Evolutionary conservation across 208 protist species (phyloP).

Genomic region (Porcisia hertigi): DNA sequence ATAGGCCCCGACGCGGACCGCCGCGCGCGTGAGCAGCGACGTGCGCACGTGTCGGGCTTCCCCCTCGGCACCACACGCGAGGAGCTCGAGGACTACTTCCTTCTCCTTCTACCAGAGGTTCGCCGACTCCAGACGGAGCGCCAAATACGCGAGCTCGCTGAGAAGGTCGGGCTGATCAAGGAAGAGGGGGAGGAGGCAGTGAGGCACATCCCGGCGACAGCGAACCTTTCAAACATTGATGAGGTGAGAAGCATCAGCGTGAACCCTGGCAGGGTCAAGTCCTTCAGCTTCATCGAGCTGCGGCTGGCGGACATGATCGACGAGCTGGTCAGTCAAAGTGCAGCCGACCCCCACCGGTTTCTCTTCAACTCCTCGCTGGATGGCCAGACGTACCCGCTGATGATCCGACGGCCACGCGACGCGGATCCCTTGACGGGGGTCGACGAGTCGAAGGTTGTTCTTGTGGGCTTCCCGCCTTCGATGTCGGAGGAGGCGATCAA

Average conservation of each 20-base stretch:
- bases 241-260: constrained; percentile 55
- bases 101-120: constrained; percentile 66
- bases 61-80: constrained; percentile 54
- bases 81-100: constrained; percentile 74
- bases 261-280: constrained; percentile 53
- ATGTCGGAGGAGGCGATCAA: constrained; percentile 57
- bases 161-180: constrained; percentile 20
- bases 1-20: constrained; percentile 66
- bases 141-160: constrained; percentile 56
- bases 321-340: constrained; percentile 65
- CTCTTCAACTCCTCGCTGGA: constrained; percentile 55
- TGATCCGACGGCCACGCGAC: constrained; percentile 75
- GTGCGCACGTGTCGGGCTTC: constrained; percentile 83
- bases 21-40: constrained; percentile 67
- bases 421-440: constrained; percentile 55
- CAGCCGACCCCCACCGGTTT: constrained; percentile 55
- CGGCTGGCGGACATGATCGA: constrained; percentile 81
- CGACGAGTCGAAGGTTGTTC: constrained; percentile 67
- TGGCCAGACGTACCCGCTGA: constrained; percentile 54
- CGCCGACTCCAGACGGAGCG: constrained; percentile 73
- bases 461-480: constrained; percentile 72
- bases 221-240: constrained; percentile 62
- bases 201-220: constrained; percentile 66
- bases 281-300: constrained; percentile 87
- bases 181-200: constrained; percentile 41